Evolutionary conservation across 2,329 filamentous ascomycete species (phyloP).

Genomic region (Ophiosphaerella herpotricha): DNA sequence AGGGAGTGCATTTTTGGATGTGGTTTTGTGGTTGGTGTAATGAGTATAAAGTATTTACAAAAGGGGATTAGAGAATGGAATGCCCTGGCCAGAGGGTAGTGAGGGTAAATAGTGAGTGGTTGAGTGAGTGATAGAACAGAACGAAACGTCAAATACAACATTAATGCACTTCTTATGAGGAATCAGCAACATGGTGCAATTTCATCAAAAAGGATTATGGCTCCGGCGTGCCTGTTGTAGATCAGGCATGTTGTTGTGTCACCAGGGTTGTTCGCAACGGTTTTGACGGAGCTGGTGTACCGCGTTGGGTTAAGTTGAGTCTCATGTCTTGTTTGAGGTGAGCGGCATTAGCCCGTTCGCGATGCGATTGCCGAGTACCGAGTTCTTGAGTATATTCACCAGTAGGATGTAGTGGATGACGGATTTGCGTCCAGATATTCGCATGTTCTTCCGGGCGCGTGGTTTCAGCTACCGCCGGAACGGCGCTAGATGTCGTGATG

Average conservation of each 20-base stretch:
- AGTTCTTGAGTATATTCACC: background rate
- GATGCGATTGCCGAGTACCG: conserved; percentile 1
- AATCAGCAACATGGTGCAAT: background rate
- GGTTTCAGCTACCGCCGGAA: background rate
- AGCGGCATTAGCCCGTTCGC: conserved; percentile 1
- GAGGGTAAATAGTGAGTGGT: background rate
- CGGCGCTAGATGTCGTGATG: too few species aligned
- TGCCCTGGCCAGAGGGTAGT: conserved; percentile 1
- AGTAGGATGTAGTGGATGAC: background rate
- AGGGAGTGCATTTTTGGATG: conserved; percentile 20
- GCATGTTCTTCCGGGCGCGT: background rate
- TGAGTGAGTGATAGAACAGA: background rate
- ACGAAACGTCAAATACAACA: background rate
- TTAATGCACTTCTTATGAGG: background rate
- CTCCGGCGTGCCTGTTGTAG: background rate
- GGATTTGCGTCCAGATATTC: background rate
- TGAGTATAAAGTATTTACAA: background rate
- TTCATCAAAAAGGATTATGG: background rate
- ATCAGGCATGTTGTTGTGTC: conserved; percentile 2
- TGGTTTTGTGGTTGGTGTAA: background rate
- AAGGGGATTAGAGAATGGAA: background rate
- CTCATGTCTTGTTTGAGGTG: conserved; percentile 8
- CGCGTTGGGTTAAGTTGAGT: conserved; percentile 3
- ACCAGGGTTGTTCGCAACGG: conserved; percentile 2
- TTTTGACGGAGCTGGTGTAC: conserved; percentile 5